Evolutionary conservation across 129 eudicot species (phyloP).

Genomic region (Heracleum sosnowskyi): DNA sequence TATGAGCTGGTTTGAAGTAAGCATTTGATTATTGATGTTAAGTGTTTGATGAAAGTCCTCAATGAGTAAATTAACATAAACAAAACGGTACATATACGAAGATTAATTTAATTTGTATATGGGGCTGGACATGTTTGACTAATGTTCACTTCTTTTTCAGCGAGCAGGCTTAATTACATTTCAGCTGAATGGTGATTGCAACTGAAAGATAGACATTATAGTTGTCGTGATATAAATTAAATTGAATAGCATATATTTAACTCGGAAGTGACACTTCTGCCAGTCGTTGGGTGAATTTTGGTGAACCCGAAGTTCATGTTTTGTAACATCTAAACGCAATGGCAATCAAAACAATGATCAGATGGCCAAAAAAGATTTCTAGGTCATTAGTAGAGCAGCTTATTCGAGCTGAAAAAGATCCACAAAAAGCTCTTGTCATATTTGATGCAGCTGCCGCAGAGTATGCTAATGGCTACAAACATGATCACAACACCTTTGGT

Average conservation of each 20-base stretch:
- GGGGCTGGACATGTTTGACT: neutral
- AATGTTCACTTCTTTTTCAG: neutral
- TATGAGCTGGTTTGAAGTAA: no score
- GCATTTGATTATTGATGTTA: neutral
- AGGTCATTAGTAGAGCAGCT: constrained; percentile 56
- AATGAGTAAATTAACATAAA: neutral
- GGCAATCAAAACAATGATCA: constrained; percentile 35
- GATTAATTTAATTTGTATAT: neutral
- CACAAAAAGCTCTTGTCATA: constrained; percentile 53
- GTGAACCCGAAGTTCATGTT: neutral
- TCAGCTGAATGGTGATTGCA: neutral
- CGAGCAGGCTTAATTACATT: neutral
- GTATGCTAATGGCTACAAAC: constrained; percentile 64
- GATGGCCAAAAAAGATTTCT: constrained; percentile 76
- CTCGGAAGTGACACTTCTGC: neutral
- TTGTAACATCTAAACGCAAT: neutral
- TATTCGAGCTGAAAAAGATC: constrained; percentile 50
- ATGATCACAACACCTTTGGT: constrained; percentile 60
- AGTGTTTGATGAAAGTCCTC: neutral
- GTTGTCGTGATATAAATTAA: neutral
- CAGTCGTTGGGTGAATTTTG: neutral
- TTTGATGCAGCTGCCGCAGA: constrained; percentile 86
- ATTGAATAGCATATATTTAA: neutral
- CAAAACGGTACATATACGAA: neutral
- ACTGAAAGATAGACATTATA: neutral